Evolutionary conservation across 371 early-diverging fungal genomes (phyloP), one percentile per base, ranked within the genome.

Genomic region (Blastocladiella emersonii): DNA sequence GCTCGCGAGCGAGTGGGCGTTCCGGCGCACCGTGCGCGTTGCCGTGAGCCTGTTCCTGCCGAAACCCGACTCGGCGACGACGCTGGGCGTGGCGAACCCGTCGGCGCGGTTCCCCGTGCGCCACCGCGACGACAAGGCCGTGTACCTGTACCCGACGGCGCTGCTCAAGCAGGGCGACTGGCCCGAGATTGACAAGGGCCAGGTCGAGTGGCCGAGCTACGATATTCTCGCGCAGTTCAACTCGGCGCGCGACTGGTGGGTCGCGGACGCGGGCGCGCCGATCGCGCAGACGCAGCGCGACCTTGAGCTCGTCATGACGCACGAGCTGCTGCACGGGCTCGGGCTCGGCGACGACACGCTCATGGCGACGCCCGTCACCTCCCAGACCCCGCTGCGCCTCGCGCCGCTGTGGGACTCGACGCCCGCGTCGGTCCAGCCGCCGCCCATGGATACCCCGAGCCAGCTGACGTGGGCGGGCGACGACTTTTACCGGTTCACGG

Each of bases 311-410:
- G 61, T 61, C 41, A 35, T 56, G 30, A 27, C 34, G 23, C 61
- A 61, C 34, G 61, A 61, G 34, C 57, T 56, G 27, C 17, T 61
- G 3, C 61, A 61, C 12, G 61, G 61, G 34, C 57, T 61, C 30
- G 61, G 61, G 61, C n/a, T 61, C 23, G 56, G 56, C 34, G 56
- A 56, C 56, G 56, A 56, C 34, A n/a, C n/a, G n/a, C n/a, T n/a
- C n/a, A n/a, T n/a, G n/a, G n/a, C n/a, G n/a, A 48, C 48, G 19
- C 19, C 25, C 48, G n/a, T 48, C 19, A 48, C 48, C 19, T 19
- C 19, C 48, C 48, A 48, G 19, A 19, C 25, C 48, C 25, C 25
- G 48, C 48, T 19, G 19, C 19, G n/a, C 48, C 53, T 51, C 19
- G 25, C 32, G n/a, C 59, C 59, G 8, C 37, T 35, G 30, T 59